Percentiles rank a stretch among this genome's conserved stretches.
Conservation (phyloP, 805 yeast genomes). For the Pachysolen tannophilus region DNA sequence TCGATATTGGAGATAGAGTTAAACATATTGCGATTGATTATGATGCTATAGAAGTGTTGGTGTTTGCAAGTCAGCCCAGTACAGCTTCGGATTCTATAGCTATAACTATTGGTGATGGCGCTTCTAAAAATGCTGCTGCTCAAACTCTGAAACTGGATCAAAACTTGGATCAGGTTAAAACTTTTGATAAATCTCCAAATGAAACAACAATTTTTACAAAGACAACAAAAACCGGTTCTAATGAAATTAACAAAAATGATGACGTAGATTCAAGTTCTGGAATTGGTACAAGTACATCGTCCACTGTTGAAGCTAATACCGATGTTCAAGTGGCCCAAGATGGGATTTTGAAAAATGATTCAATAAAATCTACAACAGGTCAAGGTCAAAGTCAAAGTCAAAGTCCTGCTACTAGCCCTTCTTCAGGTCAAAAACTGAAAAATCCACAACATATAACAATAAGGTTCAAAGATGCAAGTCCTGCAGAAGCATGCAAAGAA, state of each 20-base stretch:
- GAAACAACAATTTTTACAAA: too few species aligned
- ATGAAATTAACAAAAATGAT: too few species aligned
- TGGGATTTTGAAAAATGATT: not conserved
- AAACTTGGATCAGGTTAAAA: too few species aligned
- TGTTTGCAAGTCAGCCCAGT: not conserved
- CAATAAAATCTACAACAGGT: not conserved
- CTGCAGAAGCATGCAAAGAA: constrained; percentile 3
- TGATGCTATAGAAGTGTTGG: not conserved
- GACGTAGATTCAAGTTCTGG: too few species aligned
- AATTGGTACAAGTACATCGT: too few species aligned
- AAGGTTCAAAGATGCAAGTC: constrained; percentile 3
- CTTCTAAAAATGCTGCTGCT: too few species aligned
- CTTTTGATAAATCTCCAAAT: too few species aligned
- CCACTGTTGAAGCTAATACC: not conserved
- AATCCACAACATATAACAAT: constrained; percentile 3
- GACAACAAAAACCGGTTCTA: too few species aligned
- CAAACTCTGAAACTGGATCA: too few species aligned
- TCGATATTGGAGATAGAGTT: not conserved
- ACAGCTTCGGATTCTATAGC: too few species aligned
- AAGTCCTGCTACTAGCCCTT: not conserved
- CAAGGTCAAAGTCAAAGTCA: not conserved
- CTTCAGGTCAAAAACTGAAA: not conserved
- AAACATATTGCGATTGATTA: not conserved
- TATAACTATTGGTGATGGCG: too few species aligned
- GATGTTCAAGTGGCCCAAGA: not conserved